Conservation (phyloP, 164 flowering plant species). For the Chimonanthus praecox region DNA sequence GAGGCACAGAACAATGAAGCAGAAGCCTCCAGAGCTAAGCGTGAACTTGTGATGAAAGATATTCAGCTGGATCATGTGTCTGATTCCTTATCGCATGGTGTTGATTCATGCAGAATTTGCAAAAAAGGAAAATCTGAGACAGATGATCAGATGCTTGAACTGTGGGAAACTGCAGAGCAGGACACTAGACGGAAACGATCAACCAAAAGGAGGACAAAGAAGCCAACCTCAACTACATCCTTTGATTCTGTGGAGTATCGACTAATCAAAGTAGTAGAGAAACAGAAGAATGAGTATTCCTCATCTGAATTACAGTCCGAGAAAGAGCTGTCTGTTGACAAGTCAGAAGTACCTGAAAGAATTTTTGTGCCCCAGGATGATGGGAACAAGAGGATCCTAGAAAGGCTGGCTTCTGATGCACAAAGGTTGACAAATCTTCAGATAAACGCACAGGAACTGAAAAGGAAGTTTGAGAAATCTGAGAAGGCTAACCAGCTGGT, state of each 20-base stretch:
- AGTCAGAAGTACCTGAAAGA: slow-evolving; percentile 49
- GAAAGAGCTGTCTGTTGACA: slow-evolving; percentile 73
- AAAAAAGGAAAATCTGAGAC: slow-evolving; percentile 23
- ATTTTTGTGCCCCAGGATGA: slow-evolving; percentile 28
- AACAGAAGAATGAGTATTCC: slow-evolving; percentile 22
- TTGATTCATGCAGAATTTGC: slow-evolving; percentile 16
- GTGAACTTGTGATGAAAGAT: slow-evolving; percentile 57
- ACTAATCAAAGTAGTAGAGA: slow-evolving; percentile 16
- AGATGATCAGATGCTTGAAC: slow-evolving; percentile 62
- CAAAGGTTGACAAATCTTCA: slow-evolving; percentile 74
- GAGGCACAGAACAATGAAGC: slow-evolving; percentile 23
- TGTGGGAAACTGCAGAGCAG: slow-evolving; percentile 61
- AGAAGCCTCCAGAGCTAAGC: slow-evolving; percentile 23
- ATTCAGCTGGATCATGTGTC: slow-evolving; percentile 76
- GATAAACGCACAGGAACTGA: slow-evolving; percentile 63
- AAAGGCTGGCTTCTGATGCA: slow-evolving; percentile 70
- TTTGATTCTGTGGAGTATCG: slow-evolving; percentile 12
- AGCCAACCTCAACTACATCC: slow-evolving; percentile 16
- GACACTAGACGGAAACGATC: slow-evolving; percentile 13
- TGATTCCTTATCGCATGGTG: slow-evolving; percentile 25
- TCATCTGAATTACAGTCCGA: slow-evolving; percentile 38
- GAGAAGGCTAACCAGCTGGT: slow-evolving; percentile 46
- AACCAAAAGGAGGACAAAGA: slow-evolving; percentile 9
- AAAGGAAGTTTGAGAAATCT: slow-evolving; percentile 47
- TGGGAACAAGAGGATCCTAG: slow-evolving; percentile 53